A percentile compares a stretch with the other conserved stretches of the same genome.
phyloP scores from a whole-genome alignment of 768 basidiomycete species.

The Mycena metata region DNA sequence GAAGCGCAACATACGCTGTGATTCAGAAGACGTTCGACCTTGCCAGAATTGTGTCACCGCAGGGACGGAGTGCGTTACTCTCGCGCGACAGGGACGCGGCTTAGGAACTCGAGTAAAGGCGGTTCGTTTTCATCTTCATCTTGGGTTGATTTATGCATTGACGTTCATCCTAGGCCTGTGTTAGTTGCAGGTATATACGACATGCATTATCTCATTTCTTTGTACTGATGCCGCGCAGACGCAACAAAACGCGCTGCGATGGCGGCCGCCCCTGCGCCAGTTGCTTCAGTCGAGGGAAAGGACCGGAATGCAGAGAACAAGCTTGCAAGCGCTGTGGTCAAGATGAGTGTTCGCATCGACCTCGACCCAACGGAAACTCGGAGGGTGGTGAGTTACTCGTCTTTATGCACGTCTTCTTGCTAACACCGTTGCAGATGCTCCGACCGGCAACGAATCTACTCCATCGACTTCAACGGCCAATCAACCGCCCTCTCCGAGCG shows the following conservation, averaged over 20 bases:
- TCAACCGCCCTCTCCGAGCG: background rate
- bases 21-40: conserved; percentile 20
- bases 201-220: conserved; percentile 3
- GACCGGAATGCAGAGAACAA: conserved; percentile 17
- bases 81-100: conserved; percentile 55
- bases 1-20: conserved; percentile 33
- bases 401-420: background rate
- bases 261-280: conserved; percentile 47
- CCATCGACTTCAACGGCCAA: conserved; percentile 8
- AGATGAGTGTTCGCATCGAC: conserved; percentile 21
- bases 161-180: conserved; percentile 63
- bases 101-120: conserved; percentile 73
- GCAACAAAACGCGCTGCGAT: conserved; percentile 74
- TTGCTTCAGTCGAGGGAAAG: background rate
- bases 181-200: conserved; percentile 61
- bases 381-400: background rate
- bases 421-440: background rate
- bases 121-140: conserved; percentile 52
- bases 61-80: conserved; percentile 25
- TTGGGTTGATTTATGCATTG: conserved; percentile 32
- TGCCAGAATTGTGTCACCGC: conserved; percentile 29
- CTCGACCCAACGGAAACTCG: background rate
- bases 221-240: conserved; percentile 52
- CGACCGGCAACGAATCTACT: background rate
- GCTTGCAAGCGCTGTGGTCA: conserved; percentile 26